Evolutionary conservation across 2,329 filamentous ascomycete species (phyloP).

Genomic region (Penicillium sp.): DNA sequence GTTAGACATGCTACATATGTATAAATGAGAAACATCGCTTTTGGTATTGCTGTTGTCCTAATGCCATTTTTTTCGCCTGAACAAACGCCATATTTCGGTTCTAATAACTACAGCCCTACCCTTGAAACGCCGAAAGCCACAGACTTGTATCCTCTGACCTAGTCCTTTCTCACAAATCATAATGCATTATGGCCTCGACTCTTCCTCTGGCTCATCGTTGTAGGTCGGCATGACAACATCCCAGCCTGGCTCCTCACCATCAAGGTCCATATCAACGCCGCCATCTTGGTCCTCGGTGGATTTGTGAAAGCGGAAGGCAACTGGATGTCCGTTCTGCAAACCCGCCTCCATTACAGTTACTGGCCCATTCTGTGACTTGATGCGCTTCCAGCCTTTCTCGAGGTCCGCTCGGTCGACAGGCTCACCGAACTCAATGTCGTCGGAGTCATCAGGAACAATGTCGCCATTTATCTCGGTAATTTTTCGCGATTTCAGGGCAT

Average conservation of each 20-base stretch:
- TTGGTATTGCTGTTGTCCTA: neutral
- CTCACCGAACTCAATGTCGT: conserved; percentile 50
- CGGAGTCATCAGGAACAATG: conserved; percentile 38
- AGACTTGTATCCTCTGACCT: neutral
- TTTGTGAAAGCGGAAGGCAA: conserved; percentile 40
- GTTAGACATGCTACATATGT: too few species aligned
- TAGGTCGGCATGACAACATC: conserved; percentile 38
- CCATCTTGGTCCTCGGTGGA: conserved; percentile 14
- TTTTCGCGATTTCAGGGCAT: conserved; percentile 52
- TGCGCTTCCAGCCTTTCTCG: conserved; percentile 50
- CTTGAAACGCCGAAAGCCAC: neutral
- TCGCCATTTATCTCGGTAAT: conserved; percentile 42
- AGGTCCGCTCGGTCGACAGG: conserved; percentile 50
- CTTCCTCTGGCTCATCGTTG: conserved; percentile 35
- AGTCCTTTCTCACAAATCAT: neutral
- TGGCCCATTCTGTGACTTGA: conserved; percentile 28
- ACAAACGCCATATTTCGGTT: neutral
- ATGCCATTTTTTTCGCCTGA: neutral
- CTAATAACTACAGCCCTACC: neutral
- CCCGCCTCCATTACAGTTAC: conserved; percentile 30
- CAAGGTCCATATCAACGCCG: conserved; percentile 28
- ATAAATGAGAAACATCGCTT: neutral
- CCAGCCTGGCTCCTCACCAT: conserved; percentile 37
- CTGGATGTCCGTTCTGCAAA: conserved; percentile 31
- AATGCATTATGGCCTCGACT: neutral